Conservation (phyloP, 768 basidiomycete species). For the Auricularia auricula-judae region DNA sequence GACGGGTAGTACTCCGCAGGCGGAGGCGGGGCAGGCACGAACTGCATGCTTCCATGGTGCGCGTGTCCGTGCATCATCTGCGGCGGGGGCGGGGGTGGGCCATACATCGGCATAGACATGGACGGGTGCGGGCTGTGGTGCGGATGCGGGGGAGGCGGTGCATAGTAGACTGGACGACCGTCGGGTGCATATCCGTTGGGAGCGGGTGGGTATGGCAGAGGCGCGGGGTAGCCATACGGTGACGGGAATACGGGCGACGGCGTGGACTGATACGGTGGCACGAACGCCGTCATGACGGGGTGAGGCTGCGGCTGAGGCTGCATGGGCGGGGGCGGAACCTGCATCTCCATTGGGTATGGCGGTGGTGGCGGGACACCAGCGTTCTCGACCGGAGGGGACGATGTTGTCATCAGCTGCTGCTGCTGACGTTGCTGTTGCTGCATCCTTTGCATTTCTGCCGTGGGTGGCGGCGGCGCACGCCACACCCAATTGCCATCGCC, state of each 20-base stretch:
- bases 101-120: constrained; percentile 30
- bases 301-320: neutral
- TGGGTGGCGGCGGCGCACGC: neutral
- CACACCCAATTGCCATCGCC: constrained; percentile 5
- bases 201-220: constrained; percentile 37
- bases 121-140: constrained; percentile 26
- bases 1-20: constrained; percentile 25
- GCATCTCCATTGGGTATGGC: neutral
- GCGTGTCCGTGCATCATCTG: neutral
- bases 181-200: constrained; percentile 61
- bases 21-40: constrained; percentile 32
- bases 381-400: neutral
- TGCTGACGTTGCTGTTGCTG: neutral
- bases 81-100: constrained; percentile 26
- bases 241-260: constrained; percentile 38
- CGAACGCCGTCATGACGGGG: constrained; percentile 34
- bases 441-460: neutral
- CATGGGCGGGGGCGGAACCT: neutral
- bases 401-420: neutral
- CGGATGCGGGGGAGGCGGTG: constrained; percentile 8
- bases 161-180: constrained; percentile 64
- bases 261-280: constrained; percentile 35
- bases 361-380: neutral
- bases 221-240: constrained; percentile 47
- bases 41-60: constrained; percentile 26